phyloP scores from a whole-genome alignment of 441 rosid genomes.

The Brassica hybrid region DNA sequence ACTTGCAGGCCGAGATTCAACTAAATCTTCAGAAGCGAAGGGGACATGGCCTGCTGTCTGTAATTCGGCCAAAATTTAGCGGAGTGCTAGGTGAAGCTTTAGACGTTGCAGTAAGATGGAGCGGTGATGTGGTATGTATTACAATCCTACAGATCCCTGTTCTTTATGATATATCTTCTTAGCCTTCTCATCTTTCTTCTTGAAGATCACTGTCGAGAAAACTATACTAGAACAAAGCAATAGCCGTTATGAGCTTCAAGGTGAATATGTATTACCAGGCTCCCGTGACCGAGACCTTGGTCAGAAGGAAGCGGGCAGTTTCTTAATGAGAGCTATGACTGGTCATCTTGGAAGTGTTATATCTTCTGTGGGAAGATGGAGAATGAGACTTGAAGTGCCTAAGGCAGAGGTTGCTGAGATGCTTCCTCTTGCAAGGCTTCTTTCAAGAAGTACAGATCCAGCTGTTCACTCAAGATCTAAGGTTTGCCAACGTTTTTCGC shows the following conservation, averaged over 20 bases:
- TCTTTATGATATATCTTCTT: constrained; percentile 30
- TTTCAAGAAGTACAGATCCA: constrained; percentile 98
- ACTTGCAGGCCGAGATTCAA: constrained; percentile 94
- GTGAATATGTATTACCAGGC: constrained; percentile 98
- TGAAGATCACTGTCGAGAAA: constrained; percentile 93
- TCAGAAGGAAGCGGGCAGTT: constrained; percentile 75
- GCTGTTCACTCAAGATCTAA: constrained; percentile 96
- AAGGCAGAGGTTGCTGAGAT: constrained; percentile 98
- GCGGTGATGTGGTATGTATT: constrained; percentile 98
- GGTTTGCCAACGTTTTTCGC: constrained; percentile 52
- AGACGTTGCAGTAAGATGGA: constrained; percentile 97
- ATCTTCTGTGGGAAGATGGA: constrained; percentile 99
- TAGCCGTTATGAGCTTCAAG: constrained; percentile 99
- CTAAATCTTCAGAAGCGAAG: constrained; percentile 96
- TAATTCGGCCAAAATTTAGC: constrained; percentile 91
- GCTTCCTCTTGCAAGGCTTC: constrained; percentile 99
- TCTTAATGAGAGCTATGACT: constrained; percentile 91
- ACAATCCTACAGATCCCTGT: constrained; percentile 16
- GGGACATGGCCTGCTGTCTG: constrained; percentile 94
- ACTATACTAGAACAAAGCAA: constrained; percentile 86
- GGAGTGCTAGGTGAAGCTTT: constrained; percentile 98
- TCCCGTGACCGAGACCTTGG: constrained; percentile 82
- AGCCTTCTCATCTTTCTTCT: constrained; percentile 31
- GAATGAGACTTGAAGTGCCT: constrained; percentile 99
- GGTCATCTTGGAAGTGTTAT: constrained; percentile 97